Evolutionary conservation across 2,329 filamentous ascomycete species (phyloP), one percentile per base, ranked within the genome.

Genomic region (Metarhizium album): DNA sequence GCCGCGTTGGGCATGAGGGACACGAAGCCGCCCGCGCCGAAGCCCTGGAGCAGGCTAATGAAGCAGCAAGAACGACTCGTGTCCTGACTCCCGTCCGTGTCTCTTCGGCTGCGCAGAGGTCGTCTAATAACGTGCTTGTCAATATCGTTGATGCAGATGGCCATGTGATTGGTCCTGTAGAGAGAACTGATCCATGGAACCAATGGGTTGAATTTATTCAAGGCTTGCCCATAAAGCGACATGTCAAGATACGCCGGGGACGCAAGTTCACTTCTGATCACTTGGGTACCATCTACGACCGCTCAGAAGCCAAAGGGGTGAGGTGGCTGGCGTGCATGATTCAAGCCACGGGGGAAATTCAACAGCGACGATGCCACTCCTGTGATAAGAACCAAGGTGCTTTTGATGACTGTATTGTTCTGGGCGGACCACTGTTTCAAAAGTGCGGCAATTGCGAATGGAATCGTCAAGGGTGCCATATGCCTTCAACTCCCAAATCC

Each of bases 371-470:
- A 27, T 77, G 74, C 48, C 54, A 61, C 0, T 67, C 65, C 1
- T 77, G 74, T 49, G 59, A 67, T 1, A 70, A 65, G 49, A 67
- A 68, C 24, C 63, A 67, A 22, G 74, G 74, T 0, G 67, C 68
- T 0, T 77, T 74, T 54, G 66, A 68, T 2, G 63, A 68, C 4
- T 77, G 74, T 57, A 65, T 76, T 46, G 65, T 71, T 23, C 60
- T 74, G 14, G 68, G 67, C 4, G 68, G 65, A 4, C 58, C 62
- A 6, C 61, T 70, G 3, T 74, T 75, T 48, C 67, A 68, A 3
- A 70, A 71, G 27, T 77, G 74, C 52, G 74, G 72, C 29, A 77
- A 76, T 54, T 77, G 74, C 54, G 71, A 75, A 55, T 77, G 74
- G 74, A 72, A 70, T 53, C 66, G 65, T 2, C 64, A 67, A 48